Conservation (phyloP, 2,329 filamentous ascomycete species). For the Diaporthe longicolla region DNA sequence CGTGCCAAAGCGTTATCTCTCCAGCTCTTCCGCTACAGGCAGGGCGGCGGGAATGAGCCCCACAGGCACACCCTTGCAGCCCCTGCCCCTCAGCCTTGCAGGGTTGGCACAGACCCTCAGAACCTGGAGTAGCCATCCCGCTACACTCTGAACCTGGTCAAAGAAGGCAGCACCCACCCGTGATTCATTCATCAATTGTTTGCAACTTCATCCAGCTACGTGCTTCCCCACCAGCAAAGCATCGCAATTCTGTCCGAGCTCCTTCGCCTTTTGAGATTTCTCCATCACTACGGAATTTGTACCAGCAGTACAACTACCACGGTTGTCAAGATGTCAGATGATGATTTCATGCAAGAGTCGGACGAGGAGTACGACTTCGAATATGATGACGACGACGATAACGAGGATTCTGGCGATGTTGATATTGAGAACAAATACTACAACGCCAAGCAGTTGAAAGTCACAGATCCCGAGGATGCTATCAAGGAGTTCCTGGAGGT, state of each 20-base stretch:
- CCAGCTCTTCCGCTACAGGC: background rate
- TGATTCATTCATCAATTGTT: conserved; percentile 7
- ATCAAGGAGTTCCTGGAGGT: conserved; percentile 94
- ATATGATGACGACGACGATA: conserved; percentile 91
- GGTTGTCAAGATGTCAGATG: conserved; percentile 78
- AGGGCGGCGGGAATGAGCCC: background rate
- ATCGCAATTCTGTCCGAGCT: background rate
- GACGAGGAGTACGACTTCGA: conserved; percentile 97
- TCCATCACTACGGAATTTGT: background rate
- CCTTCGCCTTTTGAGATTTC: background rate
- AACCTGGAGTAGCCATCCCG: conserved; percentile 7
- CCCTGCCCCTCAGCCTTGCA: conserved; percentile 22
- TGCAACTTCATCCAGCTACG: conserved; percentile 11
- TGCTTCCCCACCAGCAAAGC: background rate
- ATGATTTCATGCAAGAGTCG: conserved; percentile 95
- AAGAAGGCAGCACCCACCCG: background rate
- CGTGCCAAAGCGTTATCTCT: background rate
- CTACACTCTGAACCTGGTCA: conserved; percentile 22
- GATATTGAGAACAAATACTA: conserved; percentile 99
- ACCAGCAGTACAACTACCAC: background rate
- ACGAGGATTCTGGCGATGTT: conserved; percentile 88
- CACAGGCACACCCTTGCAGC: background rate
- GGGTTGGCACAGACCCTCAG: conserved; percentile 32
- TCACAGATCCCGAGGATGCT: conserved; percentile 86
- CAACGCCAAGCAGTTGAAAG: conserved; percentile 98